These are phyloP conservation scores for Xerocomus cyaneibrunnescens DNA, from an alignment of 1,284 basidiomycete species.

Conservation along the genomic window DNA sequence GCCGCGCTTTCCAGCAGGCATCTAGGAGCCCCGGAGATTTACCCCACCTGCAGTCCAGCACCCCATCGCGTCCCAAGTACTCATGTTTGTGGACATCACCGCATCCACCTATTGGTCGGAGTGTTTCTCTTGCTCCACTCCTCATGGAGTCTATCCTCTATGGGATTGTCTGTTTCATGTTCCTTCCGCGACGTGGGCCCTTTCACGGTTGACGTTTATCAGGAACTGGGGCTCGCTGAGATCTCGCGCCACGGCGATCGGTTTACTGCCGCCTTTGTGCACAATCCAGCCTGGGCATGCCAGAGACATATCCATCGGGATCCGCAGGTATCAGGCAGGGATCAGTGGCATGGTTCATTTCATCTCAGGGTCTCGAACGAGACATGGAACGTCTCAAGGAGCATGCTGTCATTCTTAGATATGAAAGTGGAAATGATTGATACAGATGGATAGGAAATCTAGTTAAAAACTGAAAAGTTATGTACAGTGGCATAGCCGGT, in stretches of 20 bases:
- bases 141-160: conserved; percentile 14
- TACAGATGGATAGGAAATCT: conserved; percentile 19
- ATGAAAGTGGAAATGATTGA: conserved; percentile 14
- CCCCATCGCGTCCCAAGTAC: not conserved
- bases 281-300: not conserved
- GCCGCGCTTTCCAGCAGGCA: not conserved
- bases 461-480: conserved; percentile 15
- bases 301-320: not conserved
- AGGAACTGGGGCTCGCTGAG: conserved; percentile 27
- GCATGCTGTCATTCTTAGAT: conserved; percentile 6
- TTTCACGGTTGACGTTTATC: conserved; percentile 3
- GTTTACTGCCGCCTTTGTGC: not conserved
- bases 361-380: conserved; percentile 12
- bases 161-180: conserved; percentile 8
- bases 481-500: conserved; percentile 17
- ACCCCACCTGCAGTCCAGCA: conserved; percentile 5
- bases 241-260: conserved; percentile 24
- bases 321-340: conserved; percentile 6
- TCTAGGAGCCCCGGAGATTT: conserved; percentile 1
- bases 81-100: conserved; percentile 1
- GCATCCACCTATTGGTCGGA: conserved; percentile 1
- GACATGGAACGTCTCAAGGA: conserved; percentile 2
- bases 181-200: conserved; percentile 13
- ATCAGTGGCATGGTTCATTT: conserved; percentile 13
- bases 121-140: conserved; percentile 14